Evolutionary conservation across 306 rosid genomes (phyloP), one percentile per base, ranked within the genome.

Genomic region (Begonia peltatifolia): DNA sequence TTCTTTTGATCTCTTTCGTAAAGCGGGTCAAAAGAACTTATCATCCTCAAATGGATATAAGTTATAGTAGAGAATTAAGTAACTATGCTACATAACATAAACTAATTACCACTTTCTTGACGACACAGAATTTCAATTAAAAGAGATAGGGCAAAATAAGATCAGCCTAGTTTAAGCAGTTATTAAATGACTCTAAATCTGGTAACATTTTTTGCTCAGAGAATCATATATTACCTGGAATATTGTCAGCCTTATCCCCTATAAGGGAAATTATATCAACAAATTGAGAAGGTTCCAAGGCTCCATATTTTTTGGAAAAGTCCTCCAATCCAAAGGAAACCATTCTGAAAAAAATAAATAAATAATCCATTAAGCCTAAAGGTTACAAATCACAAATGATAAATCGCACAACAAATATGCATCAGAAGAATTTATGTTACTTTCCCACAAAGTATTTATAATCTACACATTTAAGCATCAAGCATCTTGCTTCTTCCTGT

Each of bases 261-360:
- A 82, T 65, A 56, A 90, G 94, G 44, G 95, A 79, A 2, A 90
- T 63, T 68, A 90, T 65, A 69, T 90, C 95, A 59, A 77, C 97
- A 74, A 90, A 82, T 67, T 90, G 97, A 58, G 85, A 90, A 67
- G 97, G 97, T 67, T 78, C 48, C 59, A 90, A 58, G 61, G 68
- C 73, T 66, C 90, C 97, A 69, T 60, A 90, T 65, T 75, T 71
- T 35, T 80, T 46, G 22, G 71, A 81, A 76, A 80, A 90, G 53
- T 90, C 94, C 68, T 90, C 97, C 58, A 83, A 69, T 61, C 97
- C 97, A 80, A 90, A 85, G 7, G 97, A 90, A 72, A 75, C 85
- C 90, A 90, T 78, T 64, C 97, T 89, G 71, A 41, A n/a, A 68
- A 64, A 38, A 12, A 42, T 61, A 54, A 2, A 46, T n/a, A n/a